Evolutionary conservation across 2,329 filamentous ascomycete genomes (phyloP).

Genomic region (Chaetomiaceae sp.): DNA sequence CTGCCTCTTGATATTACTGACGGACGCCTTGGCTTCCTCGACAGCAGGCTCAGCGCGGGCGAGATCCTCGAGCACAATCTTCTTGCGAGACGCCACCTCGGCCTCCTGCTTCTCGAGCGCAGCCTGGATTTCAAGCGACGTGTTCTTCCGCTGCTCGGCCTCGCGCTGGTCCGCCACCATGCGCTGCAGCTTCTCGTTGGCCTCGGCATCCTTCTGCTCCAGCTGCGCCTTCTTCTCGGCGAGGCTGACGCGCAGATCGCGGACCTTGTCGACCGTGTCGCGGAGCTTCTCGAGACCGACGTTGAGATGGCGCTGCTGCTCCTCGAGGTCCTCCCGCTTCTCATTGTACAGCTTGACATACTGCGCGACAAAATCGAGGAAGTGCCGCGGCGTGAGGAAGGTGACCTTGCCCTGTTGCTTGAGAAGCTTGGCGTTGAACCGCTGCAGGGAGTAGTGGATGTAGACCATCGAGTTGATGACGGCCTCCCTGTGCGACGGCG

Average conservation of each 20-base stretch:
- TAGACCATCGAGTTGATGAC: conserved; percentile 99
- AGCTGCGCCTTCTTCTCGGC: conserved; percentile 92
- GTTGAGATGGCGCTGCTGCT: conserved; percentile 97
- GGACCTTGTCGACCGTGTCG: conserved; percentile 96
- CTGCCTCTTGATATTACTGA: conserved; percentile 97
- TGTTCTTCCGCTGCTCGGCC: conserved; percentile 84
- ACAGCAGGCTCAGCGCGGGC: conserved; percentile 92
- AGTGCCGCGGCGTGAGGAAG: conserved; percentile 92
- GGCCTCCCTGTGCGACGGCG: conserved; percentile 83
- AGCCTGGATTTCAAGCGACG: conserved; percentile 82
- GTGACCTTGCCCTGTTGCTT: conserved; percentile 92
- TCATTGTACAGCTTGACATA: conserved; percentile 97
- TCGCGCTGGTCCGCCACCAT: conserved; percentile 97
- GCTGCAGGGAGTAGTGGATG: conserved; percentile 89
- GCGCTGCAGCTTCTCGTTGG: conserved; percentile 92
- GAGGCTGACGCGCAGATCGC: conserved; percentile 82
- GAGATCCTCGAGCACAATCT: conserved; percentile 82
- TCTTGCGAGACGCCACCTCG: conserved; percentile 75
- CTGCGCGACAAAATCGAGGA: conserved; percentile 95
- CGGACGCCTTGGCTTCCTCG: conserved; percentile 86
- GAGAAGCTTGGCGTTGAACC: conserved; percentile 80
- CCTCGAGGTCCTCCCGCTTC: conserved; percentile 96
- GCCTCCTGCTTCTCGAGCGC: conserved; percentile 85
- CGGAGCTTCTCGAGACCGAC: conserved; percentile 95
- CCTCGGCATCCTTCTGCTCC: conserved; percentile 89